Percentiles rank a stretch among this genome's conserved stretches.
Conservation (phyloP, 257 asterid genomes). For the Linaria vulgaris region DNA sequence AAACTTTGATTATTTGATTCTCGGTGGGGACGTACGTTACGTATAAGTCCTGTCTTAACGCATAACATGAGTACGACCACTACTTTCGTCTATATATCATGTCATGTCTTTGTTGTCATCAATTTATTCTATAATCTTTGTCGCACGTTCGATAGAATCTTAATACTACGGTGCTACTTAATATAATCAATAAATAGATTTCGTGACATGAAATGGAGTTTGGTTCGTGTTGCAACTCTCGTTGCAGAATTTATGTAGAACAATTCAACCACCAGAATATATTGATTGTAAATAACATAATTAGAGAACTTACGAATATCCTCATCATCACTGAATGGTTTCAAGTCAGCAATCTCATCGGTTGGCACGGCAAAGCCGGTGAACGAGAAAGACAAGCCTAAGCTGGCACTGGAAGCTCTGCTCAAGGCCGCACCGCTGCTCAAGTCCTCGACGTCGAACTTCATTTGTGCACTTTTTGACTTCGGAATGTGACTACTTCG, state of each 20-base stretch:
- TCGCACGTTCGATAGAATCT: too few species aligned
- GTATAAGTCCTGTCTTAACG: too few species aligned
- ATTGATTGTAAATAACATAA: neutral
- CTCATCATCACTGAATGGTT: slow-evolving; percentile 77
- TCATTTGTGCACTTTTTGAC: slow-evolving; percentile 90
- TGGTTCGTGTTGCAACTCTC: too few species aligned
- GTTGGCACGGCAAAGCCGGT: slow-evolving; percentile 86
- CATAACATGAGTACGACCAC: too few species aligned
- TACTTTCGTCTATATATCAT: neutral
- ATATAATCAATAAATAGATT: too few species aligned
- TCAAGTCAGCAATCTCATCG: slow-evolving; percentile 60
- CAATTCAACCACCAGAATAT: neutral
- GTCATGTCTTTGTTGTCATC: neutral
- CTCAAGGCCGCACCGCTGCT: slow-evolving; percentile 92
- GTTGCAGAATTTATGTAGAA: too few species aligned
- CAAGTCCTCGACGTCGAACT: slow-evolving; percentile 75
- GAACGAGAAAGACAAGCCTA: slow-evolving; percentile 83
- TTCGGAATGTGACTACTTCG: slow-evolving; percentile 71
- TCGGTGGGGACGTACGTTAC: neutral
- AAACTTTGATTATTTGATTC: neutral
- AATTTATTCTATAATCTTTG: too few species aligned
- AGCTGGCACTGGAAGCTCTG: slow-evolving; percentile 95
- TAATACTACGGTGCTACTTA: too few species aligned
- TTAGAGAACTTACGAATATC: slow-evolving; percentile 53
- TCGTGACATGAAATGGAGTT: too few species aligned